phyloP scores from a whole-genome alignment of 2,329 filamentous ascomycete genomes.

The Alternaria triticina region DNA sequence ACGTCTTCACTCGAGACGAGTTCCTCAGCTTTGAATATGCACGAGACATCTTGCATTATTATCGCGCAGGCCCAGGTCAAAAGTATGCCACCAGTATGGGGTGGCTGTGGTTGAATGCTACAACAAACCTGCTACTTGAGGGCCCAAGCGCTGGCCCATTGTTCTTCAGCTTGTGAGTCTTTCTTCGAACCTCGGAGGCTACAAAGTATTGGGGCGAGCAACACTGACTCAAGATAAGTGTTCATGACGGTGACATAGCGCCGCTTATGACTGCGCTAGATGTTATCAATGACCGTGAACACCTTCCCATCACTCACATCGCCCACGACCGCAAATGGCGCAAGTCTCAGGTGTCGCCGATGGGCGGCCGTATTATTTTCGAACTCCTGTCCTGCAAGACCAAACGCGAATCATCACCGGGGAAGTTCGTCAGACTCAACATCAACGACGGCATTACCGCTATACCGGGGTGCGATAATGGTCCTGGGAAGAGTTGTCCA shows the following conservation, averaged over 20 bases:
- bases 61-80: constrained; percentile 64
- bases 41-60: constrained; percentile 64
- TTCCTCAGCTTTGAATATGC: constrained; percentile 65
- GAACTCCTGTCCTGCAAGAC: constrained; percentile 56
- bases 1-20: constrained; percentile 61
- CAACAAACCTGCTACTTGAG: constrained; percentile 55
- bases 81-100: constrained; percentile 62
- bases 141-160: constrained; percentile 54
- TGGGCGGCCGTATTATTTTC: constrained; percentile 63
- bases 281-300: constrained; percentile 53
- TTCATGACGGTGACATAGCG: constrained; percentile 65
- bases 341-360: constrained; percentile 63
- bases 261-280: constrained; percentile 61
- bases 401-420: not conserved
- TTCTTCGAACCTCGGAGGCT: not conserved
- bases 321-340: constrained; percentile 57
- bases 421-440: constrained; percentile 58
- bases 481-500: constrained; percentile 57
- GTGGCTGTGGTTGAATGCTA: constrained; percentile 65
- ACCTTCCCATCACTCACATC: constrained; percentile 57
- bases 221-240: constrained; percentile 35
- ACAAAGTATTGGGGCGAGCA: not conserved
- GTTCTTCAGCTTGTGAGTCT: constrained; percentile 63
- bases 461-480: constrained; percentile 55
- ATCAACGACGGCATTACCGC: constrained; percentile 64